Percentiles rank a stretch among this genome's conserved stretches.
Conservation (phyloP, 179 eudicot species). For the Vitellaria paradoxa region DNA sequence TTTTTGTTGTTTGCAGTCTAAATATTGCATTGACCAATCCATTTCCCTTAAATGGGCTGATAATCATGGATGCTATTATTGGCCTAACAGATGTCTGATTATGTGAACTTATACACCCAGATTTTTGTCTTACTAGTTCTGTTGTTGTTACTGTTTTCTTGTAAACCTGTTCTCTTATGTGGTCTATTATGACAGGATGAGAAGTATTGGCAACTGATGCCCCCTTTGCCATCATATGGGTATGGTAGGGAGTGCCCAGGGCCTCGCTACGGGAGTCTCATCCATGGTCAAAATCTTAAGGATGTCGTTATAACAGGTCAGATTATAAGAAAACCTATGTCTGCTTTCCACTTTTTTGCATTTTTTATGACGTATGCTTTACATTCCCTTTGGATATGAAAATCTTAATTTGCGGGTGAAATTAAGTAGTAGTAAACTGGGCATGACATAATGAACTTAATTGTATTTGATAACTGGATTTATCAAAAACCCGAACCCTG, state of each 20-base stretch:
- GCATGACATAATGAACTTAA: background rate
- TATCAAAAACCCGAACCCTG: background rate
- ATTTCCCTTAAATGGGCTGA: background rate
- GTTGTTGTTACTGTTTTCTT: background rate
- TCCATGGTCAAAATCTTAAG: conserved; percentile 88
- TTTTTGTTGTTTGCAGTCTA: background rate
- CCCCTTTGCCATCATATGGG: conserved; percentile 91
- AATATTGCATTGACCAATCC: background rate
- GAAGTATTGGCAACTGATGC: conserved; percentile 85
- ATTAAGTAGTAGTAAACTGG: conserved; percentile 1
- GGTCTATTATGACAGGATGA: conserved; percentile 49
- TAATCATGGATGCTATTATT: background rate
- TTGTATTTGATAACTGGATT: background rate
- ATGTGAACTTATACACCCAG: background rate
- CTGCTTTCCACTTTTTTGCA: background rate
- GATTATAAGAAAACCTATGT: conserved; percentile 8
- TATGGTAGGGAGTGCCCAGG: conserved; percentile 88
- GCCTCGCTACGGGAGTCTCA: conserved; percentile 86
- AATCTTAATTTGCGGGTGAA: background rate
- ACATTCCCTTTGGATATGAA: background rate
- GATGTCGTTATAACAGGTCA: conserved; percentile 93
- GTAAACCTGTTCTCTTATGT: background rate
- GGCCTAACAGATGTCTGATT: background rate
- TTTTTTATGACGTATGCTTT: background rate
- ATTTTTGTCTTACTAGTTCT: conserved; percentile 4